phyloP scores from a whole-genome alignment of 768 basidiomycete species.

The Plicaturopsis crispa region DNA sequence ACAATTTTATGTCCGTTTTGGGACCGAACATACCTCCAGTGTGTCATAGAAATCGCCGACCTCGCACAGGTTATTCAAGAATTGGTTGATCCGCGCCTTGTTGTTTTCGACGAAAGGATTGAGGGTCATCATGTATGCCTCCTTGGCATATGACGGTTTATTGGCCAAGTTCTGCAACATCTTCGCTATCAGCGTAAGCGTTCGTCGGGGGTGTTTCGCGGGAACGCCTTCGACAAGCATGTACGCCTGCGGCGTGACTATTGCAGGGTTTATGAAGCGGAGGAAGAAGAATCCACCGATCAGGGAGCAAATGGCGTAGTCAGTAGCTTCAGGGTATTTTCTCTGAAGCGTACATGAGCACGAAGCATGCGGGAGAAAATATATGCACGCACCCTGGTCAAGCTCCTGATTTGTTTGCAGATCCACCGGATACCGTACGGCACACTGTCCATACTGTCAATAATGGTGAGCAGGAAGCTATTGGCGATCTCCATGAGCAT shows the following conservation, averaged over 20 bases:
- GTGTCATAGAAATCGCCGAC: slow-evolving; percentile 99
- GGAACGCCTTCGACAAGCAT: slow-evolving; percentile 99
- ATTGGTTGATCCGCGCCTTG: slow-evolving; percentile 95
- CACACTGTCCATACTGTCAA: slow-evolving; percentile 96
- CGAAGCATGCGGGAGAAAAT: background rate
- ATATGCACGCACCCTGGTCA: slow-evolving; percentile 69
- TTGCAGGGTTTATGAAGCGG: slow-evolving; percentile 98
- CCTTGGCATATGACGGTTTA: slow-evolving; percentile 96
- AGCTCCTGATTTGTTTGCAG: slow-evolving; percentile 96
- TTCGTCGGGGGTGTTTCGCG: slow-evolving; percentile 94
- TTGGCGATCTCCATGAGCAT: slow-evolving; percentile 99
- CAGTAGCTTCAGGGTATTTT: slow-evolving; percentile 98
- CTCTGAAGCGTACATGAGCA: slow-evolving; percentile 41
- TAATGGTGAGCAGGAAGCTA: slow-evolving; percentile 94
- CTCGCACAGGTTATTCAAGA: slow-evolving; percentile 94
- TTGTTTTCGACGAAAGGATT: slow-evolving; percentile 99
- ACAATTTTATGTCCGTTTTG: background rate
- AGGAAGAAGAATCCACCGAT: slow-evolving; percentile 99
- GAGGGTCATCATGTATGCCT: slow-evolving; percentile 96
- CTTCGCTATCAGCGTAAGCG: slow-evolving; percentile 98
- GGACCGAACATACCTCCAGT: slow-evolving; percentile 58
- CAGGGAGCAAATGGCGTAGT: slow-evolving; percentile 96
- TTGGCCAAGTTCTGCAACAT: slow-evolving; percentile 99
- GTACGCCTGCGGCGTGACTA: slow-evolving; percentile 98
- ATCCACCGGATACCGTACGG: slow-evolving; percentile 99